A percentile compares a stretch with the other conserved stretches of the same genome.
These are phyloP conservation scores for Amauroascus verrucosus DNA, from an alignment of 2,329 filamentous ascomycete species.

Conservation along the genomic window DNA sequence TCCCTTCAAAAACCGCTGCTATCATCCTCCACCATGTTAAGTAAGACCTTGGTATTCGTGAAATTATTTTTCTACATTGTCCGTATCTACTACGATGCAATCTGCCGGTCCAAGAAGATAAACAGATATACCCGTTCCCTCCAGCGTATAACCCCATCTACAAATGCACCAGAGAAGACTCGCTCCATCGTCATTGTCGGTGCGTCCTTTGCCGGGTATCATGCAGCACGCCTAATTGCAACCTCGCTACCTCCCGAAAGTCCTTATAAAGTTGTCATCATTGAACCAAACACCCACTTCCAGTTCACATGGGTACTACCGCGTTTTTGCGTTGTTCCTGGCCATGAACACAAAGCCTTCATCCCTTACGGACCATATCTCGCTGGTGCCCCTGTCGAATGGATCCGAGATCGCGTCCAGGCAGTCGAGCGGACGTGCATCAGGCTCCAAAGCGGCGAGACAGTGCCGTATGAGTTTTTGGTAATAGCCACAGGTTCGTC, in stretches of 20 bases:
- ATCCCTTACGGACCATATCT: conserved; percentile 47
- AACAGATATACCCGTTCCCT: neutral
- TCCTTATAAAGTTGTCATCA: conserved; percentile 44
- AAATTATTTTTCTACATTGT: conserved; percentile 6
- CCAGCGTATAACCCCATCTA: neutral
- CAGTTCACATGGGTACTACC: conserved; percentile 51
- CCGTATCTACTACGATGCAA: conserved; percentile 4
- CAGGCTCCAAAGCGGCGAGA: conserved; percentile 34
- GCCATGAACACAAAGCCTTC: conserved; percentile 50
- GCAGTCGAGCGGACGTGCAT: conserved; percentile 32
- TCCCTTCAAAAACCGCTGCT: neutral
- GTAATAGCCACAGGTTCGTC: conserved; percentile 49
- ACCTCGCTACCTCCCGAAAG: conserved; percentile 22
- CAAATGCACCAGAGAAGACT: neutral
- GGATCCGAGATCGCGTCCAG: conserved; percentile 37
- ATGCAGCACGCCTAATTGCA: conserved; percentile 39
- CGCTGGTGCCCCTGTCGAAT: conserved; percentile 27
- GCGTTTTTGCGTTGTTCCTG: conserved; percentile 50
- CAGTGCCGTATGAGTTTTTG: conserved; percentile 46
- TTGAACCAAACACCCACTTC: conserved; percentile 53
- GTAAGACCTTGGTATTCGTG: conserved; percentile 5
- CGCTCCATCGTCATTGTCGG: conserved; percentile 43
- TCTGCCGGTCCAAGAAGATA: neutral
- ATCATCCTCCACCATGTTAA: neutral
- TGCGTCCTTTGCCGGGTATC: conserved; percentile 49